A percentile compares a stretch with the other conserved stretches of the same genome.
phyloP scores from a whole-genome alignment of 257 asterid genomes.

The Coffea canephora region DNA sequence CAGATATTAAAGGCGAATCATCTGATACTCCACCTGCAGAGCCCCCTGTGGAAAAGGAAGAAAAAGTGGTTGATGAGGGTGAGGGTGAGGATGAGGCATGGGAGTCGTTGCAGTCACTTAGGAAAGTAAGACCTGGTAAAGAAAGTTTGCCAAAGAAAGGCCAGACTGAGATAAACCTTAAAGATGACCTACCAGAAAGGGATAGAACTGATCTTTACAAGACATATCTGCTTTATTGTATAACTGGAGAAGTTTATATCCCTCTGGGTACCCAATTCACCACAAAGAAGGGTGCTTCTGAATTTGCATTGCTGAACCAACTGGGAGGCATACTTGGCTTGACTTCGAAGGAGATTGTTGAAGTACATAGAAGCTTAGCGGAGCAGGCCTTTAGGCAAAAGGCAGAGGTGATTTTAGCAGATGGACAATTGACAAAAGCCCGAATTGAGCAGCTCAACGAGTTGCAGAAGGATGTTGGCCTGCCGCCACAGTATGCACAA shows the following conservation, averaged over 20 bases:
- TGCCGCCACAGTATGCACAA: slow-evolving; percentile 81
- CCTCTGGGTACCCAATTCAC: slow-evolving; percentile 79
- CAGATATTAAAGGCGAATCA: slow-evolving; percentile 91
- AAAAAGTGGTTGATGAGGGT: slow-evolving; percentile 35
- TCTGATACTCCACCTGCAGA: slow-evolving; percentile 47
- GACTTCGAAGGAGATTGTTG: slow-evolving; percentile 71
- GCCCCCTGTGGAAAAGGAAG: slow-evolving; percentile 37
- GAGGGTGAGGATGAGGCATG: slow-evolving; percentile 77
- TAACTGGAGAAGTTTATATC: slow-evolving; percentile 76
- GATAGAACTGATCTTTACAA: slow-evolving; percentile 87
- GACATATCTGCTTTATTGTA: slow-evolving; percentile 77
- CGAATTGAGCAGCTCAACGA: slow-evolving; percentile 72
- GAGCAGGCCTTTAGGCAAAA: slow-evolving; percentile 88
- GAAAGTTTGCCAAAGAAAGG: slow-evolving; percentile 40
- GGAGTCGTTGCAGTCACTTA: slow-evolving; percentile 76
- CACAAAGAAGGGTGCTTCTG: slow-evolving; percentile 79
- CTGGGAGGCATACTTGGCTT: slow-evolving; percentile 84
- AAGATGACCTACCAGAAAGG: slow-evolving; percentile 84
- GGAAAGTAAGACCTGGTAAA: slow-evolving; percentile 57
- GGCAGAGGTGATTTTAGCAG: slow-evolving; percentile 94
- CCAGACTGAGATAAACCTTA: slow-evolving; percentile 82
- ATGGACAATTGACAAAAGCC: slow-evolving; percentile 80
- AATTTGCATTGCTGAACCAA: slow-evolving; percentile 64
- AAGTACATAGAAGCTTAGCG: slow-evolving; percentile 79
- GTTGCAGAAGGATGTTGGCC: slow-evolving; percentile 76